phyloP scores from a whole-genome alignment of 1,139 yeast species.

The Saccharomyces hybrid region DNA sequence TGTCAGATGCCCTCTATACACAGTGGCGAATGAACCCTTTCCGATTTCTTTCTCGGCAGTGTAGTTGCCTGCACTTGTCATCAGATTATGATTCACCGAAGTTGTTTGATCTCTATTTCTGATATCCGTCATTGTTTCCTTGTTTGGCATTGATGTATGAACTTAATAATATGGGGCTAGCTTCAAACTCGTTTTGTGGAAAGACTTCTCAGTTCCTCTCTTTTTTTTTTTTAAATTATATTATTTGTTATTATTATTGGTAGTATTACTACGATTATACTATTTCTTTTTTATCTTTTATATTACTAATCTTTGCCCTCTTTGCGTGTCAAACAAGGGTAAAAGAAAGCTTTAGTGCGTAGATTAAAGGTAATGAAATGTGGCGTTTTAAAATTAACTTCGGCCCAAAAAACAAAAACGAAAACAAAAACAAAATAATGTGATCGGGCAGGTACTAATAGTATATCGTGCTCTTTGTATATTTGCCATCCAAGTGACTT shows the following conservation, averaged over 20 bases:
- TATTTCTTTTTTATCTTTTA: neutral
- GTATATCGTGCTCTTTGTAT: neutral
- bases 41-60: constrained; percentile 59
- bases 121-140: neutral
- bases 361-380: neutral
- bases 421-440: neutral
- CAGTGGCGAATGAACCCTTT: constrained; percentile 90
- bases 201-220: neutral
- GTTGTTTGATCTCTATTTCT: neutral
- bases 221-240: neutral
- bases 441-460: neutral
- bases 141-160: neutral
- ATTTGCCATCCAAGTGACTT: neutral
- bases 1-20: constrained; percentile 55
- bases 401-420: neutral
- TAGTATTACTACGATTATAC: neutral
- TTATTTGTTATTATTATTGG: constrained; percentile 1
- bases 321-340: neutral
- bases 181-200: neutral
- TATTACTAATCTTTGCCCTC: neutral
- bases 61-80: constrained; percentile 20
- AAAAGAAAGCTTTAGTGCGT: neutral
- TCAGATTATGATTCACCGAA: constrained; percentile 8
- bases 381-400: neutral
- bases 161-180: neutral